Base-by-base conservation (phyloP, 2,329 filamentous ascomycete species). In the Knoxdaviesia proteae region DNA sequence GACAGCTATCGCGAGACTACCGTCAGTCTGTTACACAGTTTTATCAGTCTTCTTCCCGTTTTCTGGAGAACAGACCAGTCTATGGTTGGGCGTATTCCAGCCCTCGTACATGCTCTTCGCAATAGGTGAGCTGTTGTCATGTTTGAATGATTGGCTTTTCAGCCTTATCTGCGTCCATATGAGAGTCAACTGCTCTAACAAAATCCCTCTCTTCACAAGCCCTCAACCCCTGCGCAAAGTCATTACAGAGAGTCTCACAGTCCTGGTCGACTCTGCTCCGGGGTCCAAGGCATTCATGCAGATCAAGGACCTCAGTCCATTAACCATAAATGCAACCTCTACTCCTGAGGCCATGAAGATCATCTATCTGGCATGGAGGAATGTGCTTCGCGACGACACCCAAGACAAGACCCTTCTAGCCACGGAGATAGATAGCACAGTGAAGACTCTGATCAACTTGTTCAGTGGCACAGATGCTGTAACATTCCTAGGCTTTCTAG, bases 11-110 rank as follows among this genome's bases (percentile, higher is more conserved):
- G 20, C 20, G 20, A 20, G 20, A 3, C 20, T 20, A 20, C 69
- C 4, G 69, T 78, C 4, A 68, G 70, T 32, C 68, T 82, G 8
- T 53, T 80, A 5, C 70, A 79, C 51, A 73, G 69, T 0, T 81
- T 82, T 52, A 58, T 67, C 1, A 58, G 65, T 6, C 56, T 81
- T 7, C 57, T 81, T 4, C 68, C 75, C 0, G 61, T 64, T 20
- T 20, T 2, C 20, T 20, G 20, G 20, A 20, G 20, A 20, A 20
- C 20, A 20, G 20, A 20, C 20, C 20, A 20, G 20, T 20, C 20
- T 20, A 20, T 20, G 20, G 20, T 20, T 20, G 20, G 20, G 20
- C 20, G 20, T 20, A 20, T 20, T 20, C 20, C 20, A 20, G 20
- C 20, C 20, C 20, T 20, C 2, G 20, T 20, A 20, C 20, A 20